A percentile compares a stretch with the other conserved stretches of the same genome.
Conservation (phyloP, 1,139 yeast genomes). For the Ogataea hybrid region DNA sequence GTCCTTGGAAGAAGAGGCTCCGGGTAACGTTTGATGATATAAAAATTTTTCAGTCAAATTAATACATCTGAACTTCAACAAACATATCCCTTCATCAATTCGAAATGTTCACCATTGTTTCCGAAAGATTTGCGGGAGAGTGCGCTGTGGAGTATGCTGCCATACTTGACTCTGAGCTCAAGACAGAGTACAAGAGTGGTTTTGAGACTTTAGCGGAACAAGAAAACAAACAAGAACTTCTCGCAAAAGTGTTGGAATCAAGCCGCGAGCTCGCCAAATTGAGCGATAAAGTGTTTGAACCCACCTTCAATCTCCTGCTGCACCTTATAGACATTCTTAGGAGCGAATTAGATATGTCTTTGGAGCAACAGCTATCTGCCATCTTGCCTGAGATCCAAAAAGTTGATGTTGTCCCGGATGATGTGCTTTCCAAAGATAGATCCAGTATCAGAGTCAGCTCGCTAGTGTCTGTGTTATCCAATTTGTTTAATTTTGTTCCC, state of each 20-base stretch:
- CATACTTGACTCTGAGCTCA: constrained; percentile 29
- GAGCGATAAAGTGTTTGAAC: constrained; percentile 32
- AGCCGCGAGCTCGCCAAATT: constrained; percentile 21
- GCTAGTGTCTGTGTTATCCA: constrained; percentile 29
- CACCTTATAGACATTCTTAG: constrained; percentile 25
- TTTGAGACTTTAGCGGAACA: constrained; percentile 23
- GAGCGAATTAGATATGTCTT: constrained; percentile 17
- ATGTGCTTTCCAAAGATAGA: constrained; percentile 18
- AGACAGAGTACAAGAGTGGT: constrained; percentile 17
- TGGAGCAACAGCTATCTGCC: constrained; percentile 10
- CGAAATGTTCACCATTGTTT: constrained; percentile 30
- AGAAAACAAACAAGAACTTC: constrained; percentile 24
- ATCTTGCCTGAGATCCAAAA: constrained; percentile 4
- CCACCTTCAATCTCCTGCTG: constrained; percentile 29
- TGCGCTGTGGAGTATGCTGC: constrained; percentile 33
- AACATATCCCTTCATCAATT: constrained; percentile 3
- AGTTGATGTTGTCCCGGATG: constrained; percentile 10
- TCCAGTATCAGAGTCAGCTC: constrained; percentile 19
- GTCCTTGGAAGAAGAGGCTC: constrained; percentile 1
- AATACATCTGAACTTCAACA: constrained; percentile 1
- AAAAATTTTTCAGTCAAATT: constrained; percentile 9
- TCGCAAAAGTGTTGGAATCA: constrained; percentile 18
- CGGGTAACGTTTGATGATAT: constrained; percentile 9
- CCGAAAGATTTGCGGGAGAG: constrained; percentile 30
- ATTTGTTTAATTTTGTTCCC: constrained; percentile 30